Evolutionary conservation across 116 monocot genomes (phyloP).

Genomic region (Iris pallida): DNA sequence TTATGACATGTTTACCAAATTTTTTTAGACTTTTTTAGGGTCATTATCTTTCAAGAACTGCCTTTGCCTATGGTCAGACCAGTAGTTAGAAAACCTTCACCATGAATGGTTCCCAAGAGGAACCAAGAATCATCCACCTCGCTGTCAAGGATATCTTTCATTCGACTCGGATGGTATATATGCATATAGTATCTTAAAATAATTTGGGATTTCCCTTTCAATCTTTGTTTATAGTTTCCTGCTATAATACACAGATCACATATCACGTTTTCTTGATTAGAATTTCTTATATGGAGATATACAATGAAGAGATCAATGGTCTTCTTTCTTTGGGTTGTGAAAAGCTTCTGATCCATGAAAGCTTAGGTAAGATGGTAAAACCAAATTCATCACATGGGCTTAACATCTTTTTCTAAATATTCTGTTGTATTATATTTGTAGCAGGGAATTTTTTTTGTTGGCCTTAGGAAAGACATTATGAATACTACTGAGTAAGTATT

Average conservation of each 20-base stretch:
- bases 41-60: slow-evolving; percentile 87
- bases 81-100: slow-evolving; percentile 97
- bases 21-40: too few relatives aligned
- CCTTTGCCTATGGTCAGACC: slow-evolving; percentile 97
- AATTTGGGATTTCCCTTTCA: too few relatives aligned
- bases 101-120: slow-evolving; percentile 75
- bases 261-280: slow-evolving; percentile 87
- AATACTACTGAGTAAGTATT: slow-evolving; percentile 76
- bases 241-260: slow-evolving; percentile 36
- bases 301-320: slow-evolving; percentile 98
- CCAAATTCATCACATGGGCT: too few relatives aligned
- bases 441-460: slow-evolving; percentile 85
- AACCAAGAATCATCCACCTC: slow-evolving; percentile 72
- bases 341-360: slow-evolving; percentile 89
- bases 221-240: too few relatives aligned
- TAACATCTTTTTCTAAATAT: background rate
- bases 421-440: slow-evolving; percentile 9
- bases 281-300: slow-evolving; percentile 98
- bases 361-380: slow-evolving; percentile 55
- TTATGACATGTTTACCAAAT: too few relatives aligned
- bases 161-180: slow-evolving; percentile 40
- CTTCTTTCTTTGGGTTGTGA: slow-evolving; percentile 57
- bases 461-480: slow-evolving; percentile 84
- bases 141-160: slow-evolving; percentile 72
- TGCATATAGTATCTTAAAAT: background rate